These are phyloP conservation scores for Ilyonectria mors-panacis DNA, from an alignment of 2,329 filamentous ascomycete genomes.

Conservation along the genomic window DNA sequence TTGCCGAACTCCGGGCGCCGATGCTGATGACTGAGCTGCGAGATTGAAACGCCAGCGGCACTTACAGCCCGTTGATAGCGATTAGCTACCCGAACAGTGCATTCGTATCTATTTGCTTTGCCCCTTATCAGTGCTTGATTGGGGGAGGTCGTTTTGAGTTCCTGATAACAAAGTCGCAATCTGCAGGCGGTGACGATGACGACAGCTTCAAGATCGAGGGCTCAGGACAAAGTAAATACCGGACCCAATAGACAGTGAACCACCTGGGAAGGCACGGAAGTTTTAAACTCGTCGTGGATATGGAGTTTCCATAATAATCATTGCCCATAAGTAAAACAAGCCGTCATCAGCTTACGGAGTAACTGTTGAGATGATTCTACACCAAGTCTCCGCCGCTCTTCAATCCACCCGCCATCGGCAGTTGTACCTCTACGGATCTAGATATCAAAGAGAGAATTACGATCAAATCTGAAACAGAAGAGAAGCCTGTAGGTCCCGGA, in stretches of 20 bases:
- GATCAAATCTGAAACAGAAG: neutral
- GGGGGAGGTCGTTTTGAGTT: neutral
- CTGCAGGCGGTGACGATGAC: neutral
- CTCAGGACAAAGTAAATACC: neutral
- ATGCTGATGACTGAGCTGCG: neutral
- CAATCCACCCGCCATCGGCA: neutral
- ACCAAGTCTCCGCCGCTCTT: neutral
- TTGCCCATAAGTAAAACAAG: neutral
- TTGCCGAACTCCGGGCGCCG: conserved; percentile 30
- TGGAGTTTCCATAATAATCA: no score
- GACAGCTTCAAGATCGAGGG: neutral
- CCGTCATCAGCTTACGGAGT: neutral
- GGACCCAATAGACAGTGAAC: neutral
- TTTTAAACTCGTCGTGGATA: neutral
- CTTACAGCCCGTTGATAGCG: neutral
- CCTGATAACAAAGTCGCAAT: neutral
- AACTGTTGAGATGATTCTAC: neutral
- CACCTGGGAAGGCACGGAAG: neutral
- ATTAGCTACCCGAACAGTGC: neutral
- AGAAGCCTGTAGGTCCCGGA: neutral
- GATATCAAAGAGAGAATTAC: neutral
- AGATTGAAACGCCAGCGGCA: neutral
- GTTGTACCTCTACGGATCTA: neutral
- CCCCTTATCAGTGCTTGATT: neutral
- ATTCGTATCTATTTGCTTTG: neutral